Base-by-base conservation (phyloP, 495 filamentous ascomycete species). In the Physcia stellaris region DNA sequence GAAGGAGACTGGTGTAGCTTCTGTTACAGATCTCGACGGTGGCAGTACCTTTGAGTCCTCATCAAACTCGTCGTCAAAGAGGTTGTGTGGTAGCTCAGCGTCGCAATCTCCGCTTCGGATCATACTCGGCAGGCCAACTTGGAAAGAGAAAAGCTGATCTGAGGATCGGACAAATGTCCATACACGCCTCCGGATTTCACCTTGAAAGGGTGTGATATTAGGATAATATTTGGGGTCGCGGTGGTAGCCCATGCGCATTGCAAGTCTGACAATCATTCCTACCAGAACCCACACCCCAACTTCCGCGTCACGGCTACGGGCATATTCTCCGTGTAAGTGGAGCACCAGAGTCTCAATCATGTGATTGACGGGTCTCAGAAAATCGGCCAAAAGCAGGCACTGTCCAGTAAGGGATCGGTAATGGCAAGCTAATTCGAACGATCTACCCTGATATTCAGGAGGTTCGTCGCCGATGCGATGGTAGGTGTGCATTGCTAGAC, bases 231-330 rank as follows among this genome's bases (percentile, higher is more conserved):
- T 82, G 11, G 83, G 75, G 54, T 99, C 90, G 39, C 92, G 74
- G 51, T 99, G 90, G 43, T 94, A 92, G 32, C 90, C 90, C 84
- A 94, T 94, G 19, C 84, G 72, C 69, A 95, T 86, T 7, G 88
- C 84, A 39, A 94, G 61, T 40, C 88, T 76, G 18, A 83, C 77
- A 43, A 93, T 75, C 49, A 92, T 73, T 16, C 83, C 80, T 6
- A 75, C 68, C 39, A 90, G 70, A 32, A 94, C 64, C 79, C 87
- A 92, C 7, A 92, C 64, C 9, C 77, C 80, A 7, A 81, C 64
- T 42, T 95, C 87, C 9, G 81, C 71, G 46, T 94, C 85, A 60
- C 75, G 77, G 31, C 75, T 79, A 39, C 82, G 72, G 13, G 73
- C 71, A 49, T 81, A 81, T 58, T 94, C 83, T 23, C 82, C 79